Conservation (phyloP, 805 yeast species). For the Sugiyamaella smithiae region DNA sequence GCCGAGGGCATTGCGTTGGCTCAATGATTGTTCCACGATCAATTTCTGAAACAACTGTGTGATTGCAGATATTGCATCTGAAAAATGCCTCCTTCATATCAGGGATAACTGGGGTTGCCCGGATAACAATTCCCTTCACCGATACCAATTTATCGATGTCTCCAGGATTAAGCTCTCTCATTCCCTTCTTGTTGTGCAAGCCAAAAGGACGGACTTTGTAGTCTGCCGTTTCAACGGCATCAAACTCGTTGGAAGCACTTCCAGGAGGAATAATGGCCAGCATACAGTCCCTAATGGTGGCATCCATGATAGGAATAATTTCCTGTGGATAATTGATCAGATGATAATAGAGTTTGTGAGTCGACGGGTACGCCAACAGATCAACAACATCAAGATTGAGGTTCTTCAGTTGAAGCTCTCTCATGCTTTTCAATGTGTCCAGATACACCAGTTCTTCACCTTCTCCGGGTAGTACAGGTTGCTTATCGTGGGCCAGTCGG, state of each 20-base stretch:
- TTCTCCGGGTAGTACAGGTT: slow-evolving; percentile 42
- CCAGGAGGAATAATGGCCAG: slow-evolving; percentile 38
- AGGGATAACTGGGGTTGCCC: slow-evolving; percentile 89
- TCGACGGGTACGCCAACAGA: slow-evolving; percentile 67
- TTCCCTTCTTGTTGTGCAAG: slow-evolving; percentile 65
- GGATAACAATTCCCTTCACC: slow-evolving; percentile 83
- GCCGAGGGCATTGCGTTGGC: slow-evolving; percentile 90
- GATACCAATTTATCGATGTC: slow-evolving; percentile 92
- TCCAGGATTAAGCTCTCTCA: slow-evolving; percentile 90
- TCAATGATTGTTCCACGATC: slow-evolving; percentile 94
- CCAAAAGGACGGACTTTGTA: slow-evolving; percentile 91
- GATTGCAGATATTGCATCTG: slow-evolving; percentile 92
- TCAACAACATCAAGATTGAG: slow-evolving; percentile 82
- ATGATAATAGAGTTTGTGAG: slow-evolving; percentile 80
- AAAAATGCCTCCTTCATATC: slow-evolving; percentile 98
- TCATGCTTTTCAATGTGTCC: slow-evolving; percentile 68
- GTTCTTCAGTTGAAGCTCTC: slow-evolving; percentile 73
- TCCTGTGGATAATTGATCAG: slow-evolving; percentile 93
- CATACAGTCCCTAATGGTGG: slow-evolving; percentile 85
- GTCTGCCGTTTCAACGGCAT: slow-evolving; percentile 73
- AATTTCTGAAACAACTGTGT: slow-evolving; percentile 84
- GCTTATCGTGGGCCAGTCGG: slow-evolving; percentile 40
- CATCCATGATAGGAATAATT: slow-evolving; percentile 97
- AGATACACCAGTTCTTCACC: slow-evolving; percentile 77
- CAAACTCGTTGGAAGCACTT: slow-evolving; percentile 37